Conservation (phyloP, 106 monocot genomes). For the Narthecium ossifragum region DNA sequence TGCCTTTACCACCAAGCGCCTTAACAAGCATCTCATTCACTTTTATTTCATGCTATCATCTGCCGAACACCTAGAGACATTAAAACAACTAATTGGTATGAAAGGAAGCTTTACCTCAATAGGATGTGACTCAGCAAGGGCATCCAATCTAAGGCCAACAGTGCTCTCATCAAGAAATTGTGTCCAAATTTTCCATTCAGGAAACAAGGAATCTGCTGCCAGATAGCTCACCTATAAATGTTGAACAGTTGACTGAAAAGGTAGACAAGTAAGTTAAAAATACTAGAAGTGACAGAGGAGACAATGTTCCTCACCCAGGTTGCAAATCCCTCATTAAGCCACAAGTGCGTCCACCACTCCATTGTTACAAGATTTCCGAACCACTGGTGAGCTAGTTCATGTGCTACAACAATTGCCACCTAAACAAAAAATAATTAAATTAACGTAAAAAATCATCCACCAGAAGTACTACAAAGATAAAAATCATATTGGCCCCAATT, state of each 20-base stretch:
- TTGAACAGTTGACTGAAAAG: neutral
- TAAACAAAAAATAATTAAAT: slow-evolving; percentile 15
- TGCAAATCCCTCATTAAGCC: slow-evolving; percentile 99
- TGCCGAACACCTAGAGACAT: no score
- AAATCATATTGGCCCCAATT: no score
- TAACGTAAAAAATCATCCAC: neutral
- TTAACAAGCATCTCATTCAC: no score
- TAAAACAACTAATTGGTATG: neutral
- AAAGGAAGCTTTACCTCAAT: slow-evolving; percentile 63
- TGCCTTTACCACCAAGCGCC: no score
- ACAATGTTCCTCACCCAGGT: slow-evolving; percentile 60
- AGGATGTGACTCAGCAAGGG: slow-evolving; percentile 91
- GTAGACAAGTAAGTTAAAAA: neutral
- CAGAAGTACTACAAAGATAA: no score
- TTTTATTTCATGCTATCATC: no score
- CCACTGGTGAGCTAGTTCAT: slow-evolving; percentile 98
- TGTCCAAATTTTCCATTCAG: slow-evolving; percentile 94
- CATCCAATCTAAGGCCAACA: slow-evolving; percentile 69
- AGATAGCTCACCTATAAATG: slow-evolving; percentile 77
- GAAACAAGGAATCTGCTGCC: slow-evolving; percentile 80
- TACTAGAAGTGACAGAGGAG: neutral
- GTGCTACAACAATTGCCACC: slow-evolving; percentile 90
- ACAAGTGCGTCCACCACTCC: slow-evolving; percentile 99
- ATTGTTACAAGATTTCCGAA: slow-evolving; percentile 99
- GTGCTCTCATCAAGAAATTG: slow-evolving; percentile 85